Evolutionary conservation across 2,329 filamentous ascomycete species (phyloP).

Genomic region (Colletotrichum brevisporum): DNA sequence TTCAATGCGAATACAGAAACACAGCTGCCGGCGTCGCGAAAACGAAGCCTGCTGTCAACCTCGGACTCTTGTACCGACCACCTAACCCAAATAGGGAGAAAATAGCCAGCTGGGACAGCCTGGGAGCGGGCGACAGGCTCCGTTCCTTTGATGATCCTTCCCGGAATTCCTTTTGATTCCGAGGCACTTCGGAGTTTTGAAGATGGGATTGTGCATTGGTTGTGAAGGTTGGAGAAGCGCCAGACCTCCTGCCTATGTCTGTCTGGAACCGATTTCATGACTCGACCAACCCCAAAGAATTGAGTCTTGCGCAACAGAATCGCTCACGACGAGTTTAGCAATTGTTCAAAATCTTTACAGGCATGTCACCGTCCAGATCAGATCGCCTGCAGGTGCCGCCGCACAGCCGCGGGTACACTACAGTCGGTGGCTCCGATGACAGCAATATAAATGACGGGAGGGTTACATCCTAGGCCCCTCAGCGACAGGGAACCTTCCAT

Average conservation of each 20-base stretch:
- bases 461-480: constrained; percentile 12
- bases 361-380: constrained; percentile 6
- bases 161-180: background rate
- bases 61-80: background rate
- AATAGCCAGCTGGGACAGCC: constrained; percentile 9
- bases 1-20: no score
- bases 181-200: no score
- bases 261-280: background rate
- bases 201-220: no score
- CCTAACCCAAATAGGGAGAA: constrained; percentile 12
- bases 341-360: background rate
- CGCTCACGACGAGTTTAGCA: no score
- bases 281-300: background rate
- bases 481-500: constrained; percentile 18
- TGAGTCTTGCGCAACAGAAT: no score
- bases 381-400: constrained; percentile 24
- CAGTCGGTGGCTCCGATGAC: constrained; percentile 26
- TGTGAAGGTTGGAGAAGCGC: no score
- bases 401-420: constrained; percentile 9
- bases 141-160: constrained; percentile 28
- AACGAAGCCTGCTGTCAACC: background rate
- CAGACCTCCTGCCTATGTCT: no score
- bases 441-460: constrained; percentile 1
- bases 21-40: no score
- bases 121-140: constrained; percentile 17